Base-by-base conservation (phyloP, 2,329 filamentous ascomycete species). In the Capronia americana region DNA sequence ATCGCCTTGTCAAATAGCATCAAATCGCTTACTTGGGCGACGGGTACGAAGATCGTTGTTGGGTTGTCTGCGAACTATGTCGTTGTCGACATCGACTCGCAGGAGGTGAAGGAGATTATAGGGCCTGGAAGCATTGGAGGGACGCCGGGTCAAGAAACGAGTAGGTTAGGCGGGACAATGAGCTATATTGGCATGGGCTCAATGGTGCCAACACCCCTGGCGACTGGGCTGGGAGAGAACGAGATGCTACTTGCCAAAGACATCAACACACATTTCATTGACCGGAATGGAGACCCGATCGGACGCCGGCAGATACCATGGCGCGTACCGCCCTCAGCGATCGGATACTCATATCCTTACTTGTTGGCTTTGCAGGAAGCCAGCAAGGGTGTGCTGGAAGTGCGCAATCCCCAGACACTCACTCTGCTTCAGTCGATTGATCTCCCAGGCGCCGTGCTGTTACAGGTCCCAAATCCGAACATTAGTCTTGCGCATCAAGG, bases 331-430 rank as follows among this genome's bases (percentile, higher is more conserved):
- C 96, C 95, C 1, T 93, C 97, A 73, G 90, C 90, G 63, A 89
- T 99, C 66, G 95, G 94, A 24, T 99, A 97, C 77, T 97, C 93
- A 24, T 99, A 99, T 76, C 95, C 95, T 0, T 99, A 97, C 76
- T 89, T 99, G 63, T 83, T 99, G 57, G 92, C 93, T 10, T 82
- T 99, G 14, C 93, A 96, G 75, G 84, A 92, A 7, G 88, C 92
- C 0, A 85, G 91, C 1, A 96, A 95, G 77, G 93, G 94, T 2
- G 88, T 87, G 0, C 81, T 99, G 11, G 95, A 99, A 78, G 90
- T 99, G 44, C 87, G 95, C 48, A 99, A 97, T 74, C 94, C 95
- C 0, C 90, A 95, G 65, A 98, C 94, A 0, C 81, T 98, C 54
- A 95, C 89, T n/a, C 81, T 97, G 17, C 82, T 99, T 20, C 95